Base-by-base conservation (phyloP, 1,139 yeast genomes). In the Yamadazyma dendronema region DNA sequence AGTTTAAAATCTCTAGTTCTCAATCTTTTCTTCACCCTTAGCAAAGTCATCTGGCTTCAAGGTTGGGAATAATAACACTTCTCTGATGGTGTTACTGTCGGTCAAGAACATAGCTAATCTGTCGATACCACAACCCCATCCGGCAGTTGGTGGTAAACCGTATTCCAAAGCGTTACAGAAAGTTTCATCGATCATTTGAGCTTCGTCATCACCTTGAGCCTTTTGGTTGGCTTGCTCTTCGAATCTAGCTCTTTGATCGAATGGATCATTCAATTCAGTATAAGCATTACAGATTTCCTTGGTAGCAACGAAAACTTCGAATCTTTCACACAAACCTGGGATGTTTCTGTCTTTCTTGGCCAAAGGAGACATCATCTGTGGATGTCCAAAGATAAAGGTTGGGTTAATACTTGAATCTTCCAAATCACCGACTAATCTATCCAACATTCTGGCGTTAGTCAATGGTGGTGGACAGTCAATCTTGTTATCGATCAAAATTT, bases 51-150 rank as follows among this genome's bases (percentile, higher is more conserved):
- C 97, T 37, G 97, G 97, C 75, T 89, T 90, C 79, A 92, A 87
- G 50, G 97, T 90, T 62, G 98, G 98, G 95, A 92, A 92, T 62
- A 92, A 74, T 55, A 92, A 76, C 32, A 92, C 98, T 74, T 92
- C 98, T 83, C 96, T 88, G 62, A 92, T 92, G 50, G 97, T 88
- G 74, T 88, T 86, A 43, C 97, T 87, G 68, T 92, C 81, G 48
- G 97, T 92, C 73, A 92, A 79, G 75, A 92, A 90, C 98, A 92
- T 92, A 61, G 96, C 92, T 58, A 92, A 65, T 76, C 98, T 87
- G 70, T 92, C 98, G 54, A 92, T 89, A 79, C 98, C 98, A 72
- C 96, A 85, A 57, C 98, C 98, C 97, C 97, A 92, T 54, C 98
- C 98, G 64, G 95, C 98, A 56, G 98, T 92, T 57, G 98, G 98